These are phyloP conservation scores for Starmera dryadoides DNA, from an alignment of 805 yeast genomes.

Conservation along the genomic window DNA sequence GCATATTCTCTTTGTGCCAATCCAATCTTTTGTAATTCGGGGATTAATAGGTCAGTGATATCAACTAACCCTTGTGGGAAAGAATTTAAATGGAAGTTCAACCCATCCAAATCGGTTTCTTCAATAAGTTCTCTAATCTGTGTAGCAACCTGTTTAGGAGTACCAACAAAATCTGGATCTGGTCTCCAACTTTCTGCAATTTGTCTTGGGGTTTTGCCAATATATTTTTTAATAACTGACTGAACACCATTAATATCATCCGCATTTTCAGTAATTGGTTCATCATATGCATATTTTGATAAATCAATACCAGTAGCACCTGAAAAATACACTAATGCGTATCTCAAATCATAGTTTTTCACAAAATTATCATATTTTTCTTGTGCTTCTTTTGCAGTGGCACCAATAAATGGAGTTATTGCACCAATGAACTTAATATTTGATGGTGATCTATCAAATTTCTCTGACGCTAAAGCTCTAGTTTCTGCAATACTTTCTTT, in stretches of 20 bases:
- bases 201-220: conserved; percentile 14
- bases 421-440: conserved; percentile 29
- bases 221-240: conserved; percentile 26
- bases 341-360: conserved; percentile 28
- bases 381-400: conserved; percentile 32
- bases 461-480: conserved; percentile 25
- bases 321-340: conserved; percentile 37
- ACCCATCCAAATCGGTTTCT: conserved; percentile 32
- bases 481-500: conserved; percentile 15
- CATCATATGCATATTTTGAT: conserved; percentile 17
- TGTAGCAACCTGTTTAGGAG: conserved; percentile 29
- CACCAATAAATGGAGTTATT: conserved; percentile 26
- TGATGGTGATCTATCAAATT: conserved; percentile 28
- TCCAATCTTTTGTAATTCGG: conserved; percentile 26
- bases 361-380: conserved; percentile 24
- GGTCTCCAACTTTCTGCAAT: conserved; percentile 25
- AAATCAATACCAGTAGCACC: conserved; percentile 13
- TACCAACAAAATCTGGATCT: conserved; percentile 26
- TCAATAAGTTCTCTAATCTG: conserved; percentile 31
- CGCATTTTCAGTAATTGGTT: conserved; percentile 15
- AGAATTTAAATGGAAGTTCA: conserved; percentile 30
- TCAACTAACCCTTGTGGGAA: conserved; percentile 31
- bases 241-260: conserved; percentile 25
- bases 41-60: conserved; percentile 24
- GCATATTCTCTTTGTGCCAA: conserved; percentile 29